Evolutionary conservation across 805 yeast species (phyloP), one percentile per base, ranked within the genome.

Genomic region (Lachancea cidri): DNA sequence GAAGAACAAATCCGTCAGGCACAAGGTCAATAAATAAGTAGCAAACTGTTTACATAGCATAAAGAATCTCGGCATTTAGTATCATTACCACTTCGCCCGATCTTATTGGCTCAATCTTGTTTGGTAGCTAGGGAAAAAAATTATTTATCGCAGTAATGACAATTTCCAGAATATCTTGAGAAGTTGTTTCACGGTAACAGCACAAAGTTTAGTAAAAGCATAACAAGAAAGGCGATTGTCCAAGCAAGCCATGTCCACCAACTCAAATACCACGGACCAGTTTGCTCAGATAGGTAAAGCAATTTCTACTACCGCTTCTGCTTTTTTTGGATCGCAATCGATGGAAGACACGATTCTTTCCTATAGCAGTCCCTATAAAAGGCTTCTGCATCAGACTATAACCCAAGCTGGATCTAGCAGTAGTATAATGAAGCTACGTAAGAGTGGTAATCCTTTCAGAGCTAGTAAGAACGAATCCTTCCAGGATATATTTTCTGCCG

Each of bases 301-400:
- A 2, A 67, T 77, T 33, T 72, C 79, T 0, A 70, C 79, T 2
- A 76, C 82, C 1, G 81, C 82, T 1, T 70, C 79, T 7, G 77
- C 74, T 1, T 48, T 77, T 18, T 71, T 76, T 33, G 77, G 73
- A 24, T 67, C 75, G 1, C 50, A 70, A 34, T 54, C 54, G 25
- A 50, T 60, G 22, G 65, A 61, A 27, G 65, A 59, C 33, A 57
- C 66, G 2, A 46, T 63, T 13, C 49, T 62, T 16, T 46, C 67
- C 1, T 49, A 60, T 16, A 62, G 54, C 44, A 53, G 64, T 18
- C 57, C 60, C n/a, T 56, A 54, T 25, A 52, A 59, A 39, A 52
- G 52, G 35, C 43, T 58, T 17, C 48, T 67, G 4, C 54, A 52
- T 29, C 55, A 55, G 11, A 53, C 62, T 4, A 47, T 57, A 33